A percentile compares a stretch with the other conserved stretches of the same genome.
Conservation (phyloP, 179 eudicot genomes). For the Corrigiola litoralis region DNA sequence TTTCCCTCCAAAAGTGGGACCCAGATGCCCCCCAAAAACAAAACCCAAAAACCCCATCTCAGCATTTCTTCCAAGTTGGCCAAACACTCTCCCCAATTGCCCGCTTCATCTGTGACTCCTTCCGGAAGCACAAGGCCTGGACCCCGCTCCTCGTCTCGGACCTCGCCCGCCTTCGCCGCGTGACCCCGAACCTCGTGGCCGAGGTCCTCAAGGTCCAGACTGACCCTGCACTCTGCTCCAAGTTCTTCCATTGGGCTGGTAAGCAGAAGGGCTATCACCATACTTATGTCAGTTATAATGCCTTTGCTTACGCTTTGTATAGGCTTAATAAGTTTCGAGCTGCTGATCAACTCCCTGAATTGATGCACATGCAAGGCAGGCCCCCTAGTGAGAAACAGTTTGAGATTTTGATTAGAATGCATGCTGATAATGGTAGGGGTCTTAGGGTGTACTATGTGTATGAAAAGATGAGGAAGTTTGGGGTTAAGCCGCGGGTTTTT, state of each 20-base stretch:
- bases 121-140: conserved; percentile 71
- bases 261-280: conserved; percentile 91
- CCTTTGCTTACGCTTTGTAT: conserved; percentile 78
- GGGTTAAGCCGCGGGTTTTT: conserved; percentile 72
- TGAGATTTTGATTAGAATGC: conserved; percentile 91
- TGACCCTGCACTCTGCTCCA: conserved; percentile 60
- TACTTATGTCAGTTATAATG: conserved; percentile 75
- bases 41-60: conserved; percentile 37
- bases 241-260: conserved; percentile 97
- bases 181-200: conserved; percentile 68
- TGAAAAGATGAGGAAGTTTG: conserved; percentile 93
- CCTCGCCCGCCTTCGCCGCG: conserved; percentile 71
- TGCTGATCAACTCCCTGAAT: conserved; percentile 92
- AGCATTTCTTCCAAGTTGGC: conserved; percentile 51
- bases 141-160: conserved; percentile 55
- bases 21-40: conserved; percentile 34
- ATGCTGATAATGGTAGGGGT: conserved; percentile 77
- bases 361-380: conserved; percentile 88
- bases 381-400: conserved; percentile 91
- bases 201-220: conserved; percentile 71
- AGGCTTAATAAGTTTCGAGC: conserved; percentile 62
- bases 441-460: conserved; percentile 83
- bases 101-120: conserved; percentile 78
- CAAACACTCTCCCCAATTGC: conserved; percentile 74
- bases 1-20: conserved; percentile 65